These are phyloP conservation scores for Fraxinus baroniana DNA, from an alignment of 305 asterid species.

Conservation along the genomic window DNA sequence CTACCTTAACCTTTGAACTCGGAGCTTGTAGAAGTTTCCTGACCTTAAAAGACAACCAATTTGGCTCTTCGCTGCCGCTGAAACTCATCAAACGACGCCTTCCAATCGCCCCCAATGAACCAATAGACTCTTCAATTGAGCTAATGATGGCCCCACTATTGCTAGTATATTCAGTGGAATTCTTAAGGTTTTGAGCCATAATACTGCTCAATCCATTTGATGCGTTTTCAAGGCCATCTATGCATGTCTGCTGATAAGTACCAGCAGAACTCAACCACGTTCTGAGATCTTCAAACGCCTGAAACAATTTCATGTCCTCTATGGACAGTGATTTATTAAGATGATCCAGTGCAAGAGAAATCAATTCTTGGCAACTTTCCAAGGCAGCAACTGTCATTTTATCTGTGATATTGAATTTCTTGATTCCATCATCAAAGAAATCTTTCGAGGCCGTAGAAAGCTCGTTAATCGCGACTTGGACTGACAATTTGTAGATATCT, in stretches of 20 bases:
- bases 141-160: slow-evolving; percentile 51
- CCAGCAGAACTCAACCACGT: slow-evolving; percentile 70
- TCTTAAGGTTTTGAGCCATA: slow-evolving; percentile 29
- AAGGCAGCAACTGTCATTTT: slow-evolving; percentile 36
- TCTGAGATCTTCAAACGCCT: slow-evolving; percentile 37
- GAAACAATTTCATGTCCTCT: slow-evolving; percentile 14
- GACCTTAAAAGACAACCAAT: slow-evolving; percentile 47
- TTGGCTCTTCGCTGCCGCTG: slow-evolving; percentile 20
- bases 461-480: slow-evolving; percentile 53
- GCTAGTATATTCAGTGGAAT: slow-evolving; percentile 51
- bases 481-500: slow-evolving; percentile 46
- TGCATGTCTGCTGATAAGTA: slow-evolving; percentile 60
- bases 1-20: slow-evolving; percentile 38
- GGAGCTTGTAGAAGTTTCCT: slow-evolving; percentile 54
- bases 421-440: slow-evolving; percentile 23
- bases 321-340: slow-evolving; percentile 47
- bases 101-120: slow-evolving; percentile 29
- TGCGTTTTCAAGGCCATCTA: slow-evolving; percentile 36
- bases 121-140: slow-evolving; percentile 33
- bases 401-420: slow-evolving; percentile 39
- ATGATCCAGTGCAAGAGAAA: slow-evolving; percentile 54
- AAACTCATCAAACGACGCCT: slow-evolving; percentile 56
- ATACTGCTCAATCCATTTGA: slow-evolving; percentile 14
- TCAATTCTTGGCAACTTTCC: slow-evolving; percentile 44
- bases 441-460: slow-evolving; percentile 41